phyloP scores from a whole-genome alignment of 495 filamentous ascomycete genomes.

The Tetracladium setigerum region DNA sequence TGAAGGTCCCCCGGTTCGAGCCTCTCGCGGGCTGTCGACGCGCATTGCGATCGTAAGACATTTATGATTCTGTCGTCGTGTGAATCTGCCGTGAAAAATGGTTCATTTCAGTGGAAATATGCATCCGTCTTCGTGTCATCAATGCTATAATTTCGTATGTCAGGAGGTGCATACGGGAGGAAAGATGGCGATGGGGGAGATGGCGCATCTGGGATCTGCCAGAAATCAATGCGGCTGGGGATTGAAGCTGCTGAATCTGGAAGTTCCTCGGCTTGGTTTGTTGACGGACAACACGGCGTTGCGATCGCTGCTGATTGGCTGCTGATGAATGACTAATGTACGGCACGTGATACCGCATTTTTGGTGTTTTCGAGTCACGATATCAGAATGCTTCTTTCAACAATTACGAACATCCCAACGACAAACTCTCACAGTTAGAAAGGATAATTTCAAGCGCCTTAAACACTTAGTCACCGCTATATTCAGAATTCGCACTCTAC shows the following conservation, averaged over 20 bases:
- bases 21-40: slow-evolving; percentile 45
- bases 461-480: no score
- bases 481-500: no score
- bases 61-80: slow-evolving; percentile 28
- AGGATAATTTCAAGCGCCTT: no score
- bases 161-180: neutral
- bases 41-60: slow-evolving; percentile 57
- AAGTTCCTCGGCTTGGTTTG: slow-evolving; percentile 9
- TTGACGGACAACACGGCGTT: slow-evolving; percentile 15
- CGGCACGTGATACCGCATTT: slow-evolving; percentile 3
- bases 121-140: no score
- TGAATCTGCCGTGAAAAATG: neutral
- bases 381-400: no score
- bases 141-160: no score
- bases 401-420: no score
- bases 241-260: slow-evolving; percentile 16
- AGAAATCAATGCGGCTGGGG: slow-evolving; percentile 3
- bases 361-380: no score
- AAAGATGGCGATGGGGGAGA: slow-evolving; percentile 11
- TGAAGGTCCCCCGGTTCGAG: slow-evolving; percentile 58
- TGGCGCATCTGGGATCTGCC: slow-evolving; percentile 15
- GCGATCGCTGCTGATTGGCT: slow-evolving; percentile 9
- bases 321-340: neutral
- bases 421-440: no score
- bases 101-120: slow-evolving; percentile 3